Evolutionary conservation across 176 grass and related monocot species (phyloP).

Genomic region (Rhynchospora pubera): DNA sequence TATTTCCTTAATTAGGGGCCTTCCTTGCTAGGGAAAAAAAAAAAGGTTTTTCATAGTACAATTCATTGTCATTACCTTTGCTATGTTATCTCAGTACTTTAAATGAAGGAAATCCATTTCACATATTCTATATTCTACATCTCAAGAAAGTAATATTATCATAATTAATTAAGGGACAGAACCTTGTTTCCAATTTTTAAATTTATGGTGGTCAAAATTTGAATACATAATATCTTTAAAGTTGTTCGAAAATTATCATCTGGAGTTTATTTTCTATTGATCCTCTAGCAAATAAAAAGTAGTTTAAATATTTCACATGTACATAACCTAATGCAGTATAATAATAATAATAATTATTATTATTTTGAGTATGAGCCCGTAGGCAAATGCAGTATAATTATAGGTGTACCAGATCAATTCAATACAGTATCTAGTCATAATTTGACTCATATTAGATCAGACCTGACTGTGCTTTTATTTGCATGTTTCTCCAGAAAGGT

Average conservation of each 20-base stretch:
- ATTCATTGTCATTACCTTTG: neutral
- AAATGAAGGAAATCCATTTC: neutral
- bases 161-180: neutral
- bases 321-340: too few species aligned
- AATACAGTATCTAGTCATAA: too few species aligned
- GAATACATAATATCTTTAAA: neutral
- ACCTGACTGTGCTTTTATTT: too few species aligned
- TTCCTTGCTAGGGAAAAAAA: neutral
- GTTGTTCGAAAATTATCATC: too few species aligned
- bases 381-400: neutral
- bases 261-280: too few species aligned
- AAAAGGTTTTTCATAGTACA: neutral
- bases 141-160: neutral
- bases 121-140: neutral
- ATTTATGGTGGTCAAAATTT: neutral
- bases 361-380: too few species aligned
- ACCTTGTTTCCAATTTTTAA: neutral
- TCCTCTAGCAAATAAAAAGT: too few species aligned
- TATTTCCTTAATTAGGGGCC: neutral
- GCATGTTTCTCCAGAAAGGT: too few species aligned
- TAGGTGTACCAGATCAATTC: too few species aligned
- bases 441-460: too few species aligned
- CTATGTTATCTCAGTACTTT: neutral
- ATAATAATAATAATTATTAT: too few species aligned
- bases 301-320: too few species aligned